Base-by-base conservation (phyloP, 768 basidiomycete species). In the Termitomyces sp. region DNA sequence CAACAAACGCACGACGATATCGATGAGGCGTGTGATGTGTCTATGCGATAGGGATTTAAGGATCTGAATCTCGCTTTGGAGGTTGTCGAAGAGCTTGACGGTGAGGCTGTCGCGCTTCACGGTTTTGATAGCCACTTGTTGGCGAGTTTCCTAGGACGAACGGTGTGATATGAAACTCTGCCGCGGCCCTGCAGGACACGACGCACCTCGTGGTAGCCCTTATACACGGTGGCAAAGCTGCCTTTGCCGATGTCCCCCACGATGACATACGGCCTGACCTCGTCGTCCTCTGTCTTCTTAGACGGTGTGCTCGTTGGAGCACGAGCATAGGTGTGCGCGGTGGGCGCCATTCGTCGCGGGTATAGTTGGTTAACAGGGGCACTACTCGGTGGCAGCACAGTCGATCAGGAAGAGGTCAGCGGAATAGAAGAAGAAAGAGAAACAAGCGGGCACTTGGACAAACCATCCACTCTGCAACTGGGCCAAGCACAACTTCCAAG, bases 41-140 rank as follows among this genome's bases (percentile, higher is more conserved):
- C 91, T 79, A 72, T 99, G 95, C 5, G 88, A 91, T 51, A 98
- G 82, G 1, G 88, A 87, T 77, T 98, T 98, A 66, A 98, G 84
- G 62, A 99, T 98, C 61, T 93, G 87, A 58, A 98, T 98, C 79
- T 99, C 97, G 65, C 91, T 91, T 71, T 97, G 94, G n/a, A 98
- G 84, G 69, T 98, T 98, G 76, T 98, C 95, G 57, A 98, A 86
- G 18, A 98, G 83, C 74, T 98, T 99, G 14, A 91, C 79, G 36
- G 88, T 94, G 37, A 99, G 83, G 64, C 87, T 92, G 67, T 89
- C 85, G 52, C 89, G 85, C 58, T 90, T 88, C 55, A 99, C 93
- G 8, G 94, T 91, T 80, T 99, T 98, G 75, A 99, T 88, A 8
- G 97, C 97, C 37, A 98, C 91, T 49, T 85, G 81, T 13, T 83